Base-by-base conservation (phyloP, 768 basidiomycete genomes). In the Porphyrellus cyaneotinctus region DNA sequence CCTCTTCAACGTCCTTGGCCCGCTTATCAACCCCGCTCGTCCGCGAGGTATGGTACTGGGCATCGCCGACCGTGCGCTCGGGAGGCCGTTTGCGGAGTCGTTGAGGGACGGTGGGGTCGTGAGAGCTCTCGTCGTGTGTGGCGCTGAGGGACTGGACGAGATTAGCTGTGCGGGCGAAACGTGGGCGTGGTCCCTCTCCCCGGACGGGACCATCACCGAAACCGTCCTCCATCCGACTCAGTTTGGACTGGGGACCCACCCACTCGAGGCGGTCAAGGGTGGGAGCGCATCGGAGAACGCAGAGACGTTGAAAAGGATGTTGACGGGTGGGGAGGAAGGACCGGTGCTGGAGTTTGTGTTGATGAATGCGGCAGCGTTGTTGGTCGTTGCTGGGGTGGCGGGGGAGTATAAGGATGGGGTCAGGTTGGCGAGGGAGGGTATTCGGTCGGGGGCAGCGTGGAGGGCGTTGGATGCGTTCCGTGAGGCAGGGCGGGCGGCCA, bases 1-100 rank as follows among this genome's bases (percentile, higher is more conserved):
- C 10, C 85, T 99, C 75, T 97, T 97, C 80, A 98, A 99, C 72
- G 74, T 94, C 53, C 78, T 97, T 30, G 95, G 97, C 0, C 97
- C 95, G 0, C 79, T 98, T 35, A 87, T 95, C 71, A 97, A 95
- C 70, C 97, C 95, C 3, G 86, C 91, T 0, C 73, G 76, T 10
- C 95, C 97, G 3, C 78, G 77, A 4, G 87, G 91, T 3, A 94
- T 97, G 88, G 82, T 98, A 5, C 77, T 98, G 33, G 95, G 95
- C 39, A 87, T 99, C 31, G 88, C 93, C 10, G 86, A 85, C 53
- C 83, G 74, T 43, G 83, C 84, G 61, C 81, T 99, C 22, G 95
- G 95, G 0, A 68, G 74, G 7, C 84, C 89, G 0, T 97, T 95
- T 64, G 93, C 89, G 0, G 73, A 82, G 44, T 87, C 87, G 3